Conservation (phyloP, 176 grass and related monocot species). For the Bonia amplexicaulis region DNA sequence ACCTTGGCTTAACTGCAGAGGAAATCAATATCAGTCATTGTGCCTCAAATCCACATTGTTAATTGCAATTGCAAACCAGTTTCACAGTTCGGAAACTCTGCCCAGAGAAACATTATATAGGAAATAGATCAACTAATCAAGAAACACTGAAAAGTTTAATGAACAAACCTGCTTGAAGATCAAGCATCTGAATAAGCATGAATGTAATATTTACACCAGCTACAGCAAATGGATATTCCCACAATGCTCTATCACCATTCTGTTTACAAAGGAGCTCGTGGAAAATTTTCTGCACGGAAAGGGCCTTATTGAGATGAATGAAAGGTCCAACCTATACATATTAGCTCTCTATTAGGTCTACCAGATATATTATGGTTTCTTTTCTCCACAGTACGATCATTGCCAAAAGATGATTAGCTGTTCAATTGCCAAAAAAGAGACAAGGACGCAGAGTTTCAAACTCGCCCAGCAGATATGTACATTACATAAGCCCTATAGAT, state of each 20-base stretch:
- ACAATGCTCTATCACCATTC: conserved; percentile 56
- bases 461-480: not conserved
- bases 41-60: not conserved
- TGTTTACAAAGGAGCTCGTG: conserved; percentile 69
- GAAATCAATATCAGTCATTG: conserved; percentile 21
- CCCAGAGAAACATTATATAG: not conserved
- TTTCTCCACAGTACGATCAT: not conserved
- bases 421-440: not conserved
- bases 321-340: not conserved
- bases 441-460: not conserved
- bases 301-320: conserved; percentile 13
- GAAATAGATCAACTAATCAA: conserved; percentile 13
- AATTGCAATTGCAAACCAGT: not conserved
- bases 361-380: not conserved
- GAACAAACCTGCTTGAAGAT: conserved; percentile 69
- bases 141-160: conserved; percentile 20
- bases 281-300: conserved; percentile 56
- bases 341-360: not conserved
- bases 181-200: conserved; percentile 88
- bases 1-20: conserved; percentile 65
- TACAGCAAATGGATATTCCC: conserved; percentile 84
- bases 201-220: conserved; percentile 90
- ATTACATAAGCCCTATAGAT: not conserved
- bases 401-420: not conserved
- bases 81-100: not conserved